phyloP scores from a whole-genome alignment of 2,329 filamentous ascomycete genomes.

The Lachnellula arida region DNA sequence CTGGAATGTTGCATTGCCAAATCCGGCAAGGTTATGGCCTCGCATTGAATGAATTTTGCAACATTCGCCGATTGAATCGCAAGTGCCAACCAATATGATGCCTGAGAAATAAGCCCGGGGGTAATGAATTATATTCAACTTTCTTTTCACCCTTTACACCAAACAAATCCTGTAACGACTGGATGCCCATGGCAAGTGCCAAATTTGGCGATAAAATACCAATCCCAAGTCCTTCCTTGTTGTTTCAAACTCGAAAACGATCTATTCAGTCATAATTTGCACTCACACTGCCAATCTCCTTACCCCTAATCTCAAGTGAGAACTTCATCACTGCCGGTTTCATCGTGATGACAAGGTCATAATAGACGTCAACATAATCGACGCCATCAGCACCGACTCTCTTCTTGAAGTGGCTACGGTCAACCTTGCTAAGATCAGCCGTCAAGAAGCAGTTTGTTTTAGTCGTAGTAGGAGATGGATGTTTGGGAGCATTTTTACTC shows the following conservation, averaged over 20 bases:
- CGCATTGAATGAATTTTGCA: too few relatives aligned
- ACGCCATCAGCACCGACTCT: slow-evolving; percentile 5
- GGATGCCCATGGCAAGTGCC: too few relatives aligned
- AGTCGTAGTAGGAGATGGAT: background rate
- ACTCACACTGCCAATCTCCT: slow-evolving; percentile 1
- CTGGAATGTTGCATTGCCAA: too few relatives aligned
- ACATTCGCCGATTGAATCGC: too few relatives aligned
- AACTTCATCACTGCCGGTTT: slow-evolving; percentile 6
- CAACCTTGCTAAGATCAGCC: slow-evolving; percentile 11
- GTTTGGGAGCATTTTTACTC: background rate
- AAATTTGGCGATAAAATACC: too few relatives aligned
- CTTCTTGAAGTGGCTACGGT: slow-evolving; percentile 2
- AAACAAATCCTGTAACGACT: too few relatives aligned
- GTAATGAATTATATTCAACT: too few relatives aligned
- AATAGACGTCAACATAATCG: background rate
- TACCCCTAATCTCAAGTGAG: background rate
- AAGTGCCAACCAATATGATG: too few relatives aligned
- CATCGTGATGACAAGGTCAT: slow-evolving; percentile 11
- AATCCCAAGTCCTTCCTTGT: too few relatives aligned
- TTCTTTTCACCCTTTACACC: too few relatives aligned
- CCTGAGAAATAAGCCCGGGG: too few relatives aligned
- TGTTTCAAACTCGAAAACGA: background rate
- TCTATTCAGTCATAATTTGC: slow-evolving; percentile 20
- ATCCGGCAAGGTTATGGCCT: too few relatives aligned
- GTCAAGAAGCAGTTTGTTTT: slow-evolving; percentile 6